phyloP scores from a whole-genome alignment of 345 rosid species.

The Capsella bursapastoris region DNA sequence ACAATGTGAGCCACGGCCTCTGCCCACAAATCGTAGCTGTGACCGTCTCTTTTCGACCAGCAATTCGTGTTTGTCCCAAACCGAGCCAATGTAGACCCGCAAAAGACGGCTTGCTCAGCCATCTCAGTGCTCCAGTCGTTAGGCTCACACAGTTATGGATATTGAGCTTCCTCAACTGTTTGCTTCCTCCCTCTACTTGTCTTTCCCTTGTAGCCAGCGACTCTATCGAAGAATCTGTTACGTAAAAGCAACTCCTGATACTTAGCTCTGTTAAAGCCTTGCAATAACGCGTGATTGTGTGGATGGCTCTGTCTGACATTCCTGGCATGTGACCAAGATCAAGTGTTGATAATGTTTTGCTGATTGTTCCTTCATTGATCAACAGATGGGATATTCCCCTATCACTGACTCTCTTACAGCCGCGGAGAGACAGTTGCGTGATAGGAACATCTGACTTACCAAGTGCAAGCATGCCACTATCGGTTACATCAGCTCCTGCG shows the following conservation, averaged over 20 bases:
- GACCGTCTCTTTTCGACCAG: slow-evolving; percentile 40
- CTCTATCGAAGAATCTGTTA: slow-evolving; percentile 60
- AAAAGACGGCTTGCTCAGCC: slow-evolving; percentile 55
- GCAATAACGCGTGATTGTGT: slow-evolving; percentile 46
- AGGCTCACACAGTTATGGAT: slow-evolving; percentile 59
- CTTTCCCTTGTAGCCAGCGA: slow-evolving; percentile 52
- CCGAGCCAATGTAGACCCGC: slow-evolving; percentile 66
- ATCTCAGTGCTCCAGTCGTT: slow-evolving; percentile 46
- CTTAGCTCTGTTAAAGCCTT: slow-evolving; percentile 59
- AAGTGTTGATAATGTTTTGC: slow-evolving; percentile 54
- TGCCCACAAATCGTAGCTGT: slow-evolving; percentile 39
- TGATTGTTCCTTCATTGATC: slow-evolving; percentile 51
- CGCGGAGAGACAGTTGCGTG: slow-evolving; percentile 56
- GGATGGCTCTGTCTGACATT: slow-evolving; percentile 57
- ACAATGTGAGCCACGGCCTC: slow-evolving; percentile 67
- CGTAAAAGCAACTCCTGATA: slow-evolving; percentile 56
- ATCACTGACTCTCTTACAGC: slow-evolving; percentile 73
- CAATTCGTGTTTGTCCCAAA: slow-evolving; percentile 49
- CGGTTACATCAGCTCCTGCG: slow-evolving; percentile 70
- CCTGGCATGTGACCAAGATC: slow-evolving; percentile 73
- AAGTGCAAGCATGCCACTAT: slow-evolving; percentile 55
- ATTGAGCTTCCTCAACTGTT: slow-evolving; percentile 59
- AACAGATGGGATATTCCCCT: slow-evolving; percentile 60
- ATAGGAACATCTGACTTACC: slow-evolving; percentile 58
- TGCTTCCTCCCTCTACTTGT: slow-evolving; percentile 41